phyloP scores from a whole-genome alignment of 2,329 filamentous ascomycete genomes.

The Aureobasidium pullulans region DNA sequence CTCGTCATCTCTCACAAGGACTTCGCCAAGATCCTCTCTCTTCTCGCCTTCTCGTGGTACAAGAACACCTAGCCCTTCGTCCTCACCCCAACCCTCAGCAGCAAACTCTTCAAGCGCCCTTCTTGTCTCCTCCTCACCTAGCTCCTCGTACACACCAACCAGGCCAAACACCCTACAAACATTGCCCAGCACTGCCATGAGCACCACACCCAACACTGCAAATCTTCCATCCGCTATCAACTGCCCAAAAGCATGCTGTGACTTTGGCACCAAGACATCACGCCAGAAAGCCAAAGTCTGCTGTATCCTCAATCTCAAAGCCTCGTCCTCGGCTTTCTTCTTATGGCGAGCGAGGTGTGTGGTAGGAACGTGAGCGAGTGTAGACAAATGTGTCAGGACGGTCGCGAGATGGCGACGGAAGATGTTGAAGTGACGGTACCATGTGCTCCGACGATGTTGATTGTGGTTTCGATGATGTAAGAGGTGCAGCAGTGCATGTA shows the following conservation, averaged over 20 bases:
- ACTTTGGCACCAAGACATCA: conserved; percentile 27
- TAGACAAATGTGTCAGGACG: conserved; percentile 37
- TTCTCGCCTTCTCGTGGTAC: conserved; percentile 9
- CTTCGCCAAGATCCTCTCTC: conserved; percentile 25
- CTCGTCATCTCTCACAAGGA: conserved; percentile 25
- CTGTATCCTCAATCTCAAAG: conserved; percentile 19
- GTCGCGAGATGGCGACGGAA: conserved; percentile 59
- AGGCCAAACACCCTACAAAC: conserved; percentile 35
- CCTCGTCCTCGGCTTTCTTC: conserved; percentile 22
- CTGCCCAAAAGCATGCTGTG: conserved; percentile 36
- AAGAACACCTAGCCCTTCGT: conserved; percentile 26
- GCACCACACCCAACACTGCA: conserved; percentile 36
- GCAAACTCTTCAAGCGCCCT: conserved; percentile 38
- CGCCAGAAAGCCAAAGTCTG: conserved; percentile 33
- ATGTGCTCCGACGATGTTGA: conserved; percentile 73
- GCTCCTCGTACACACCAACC: conserved; percentile 34
- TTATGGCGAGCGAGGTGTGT: conserved; percentile 24
- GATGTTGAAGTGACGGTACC: conserved; percentile 70
- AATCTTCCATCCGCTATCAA: conserved; percentile 39
- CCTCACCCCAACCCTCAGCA: conserved; percentile 29
- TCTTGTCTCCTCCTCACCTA: conserved; percentile 34
- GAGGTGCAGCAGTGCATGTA: conserved; percentile 56
- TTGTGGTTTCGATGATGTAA: conserved; percentile 82
- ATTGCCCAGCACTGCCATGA: conserved; percentile 36
- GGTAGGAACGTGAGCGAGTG: conserved; percentile 19